Conservation (phyloP, 352 stramenopile species). For the Globisporangium splendens region DNA sequence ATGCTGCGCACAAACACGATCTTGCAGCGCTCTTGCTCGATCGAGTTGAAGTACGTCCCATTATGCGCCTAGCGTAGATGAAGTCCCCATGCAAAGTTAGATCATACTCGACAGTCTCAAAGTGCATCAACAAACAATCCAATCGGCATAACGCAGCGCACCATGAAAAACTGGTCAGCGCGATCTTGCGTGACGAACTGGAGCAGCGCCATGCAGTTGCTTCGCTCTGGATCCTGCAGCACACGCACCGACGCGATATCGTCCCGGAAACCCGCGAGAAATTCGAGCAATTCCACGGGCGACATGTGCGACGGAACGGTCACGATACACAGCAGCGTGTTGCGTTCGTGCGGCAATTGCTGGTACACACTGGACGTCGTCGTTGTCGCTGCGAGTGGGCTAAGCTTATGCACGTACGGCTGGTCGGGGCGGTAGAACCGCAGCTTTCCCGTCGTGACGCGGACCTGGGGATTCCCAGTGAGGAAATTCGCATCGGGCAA, state of each 20-base stretch:
- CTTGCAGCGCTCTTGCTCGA: conserved; percentile 87
- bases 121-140: background rate
- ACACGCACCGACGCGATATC: conserved; percentile 79
- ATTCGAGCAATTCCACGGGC: conserved; percentile 81
- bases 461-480: conserved; percentile 76
- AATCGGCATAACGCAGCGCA: conserved; percentile 8
- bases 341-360: conserved; percentile 63
- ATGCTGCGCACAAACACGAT: conserved; percentile 90
- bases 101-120: too few species aligned
- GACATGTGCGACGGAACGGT: conserved; percentile 85
- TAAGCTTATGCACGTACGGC: conserved; percentile 27
- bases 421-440: conserved; percentile 80
- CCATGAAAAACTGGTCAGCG: conserved; percentile 79
- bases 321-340: conserved; percentile 76
- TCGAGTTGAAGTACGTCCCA: conserved; percentile 90
- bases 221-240: conserved; percentile 74
- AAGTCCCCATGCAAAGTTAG: background rate
- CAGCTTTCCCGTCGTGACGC: conserved; percentile 69
- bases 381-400: conserved; percentile 9
- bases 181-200: conserved; percentile 77
- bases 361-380: conserved; percentile 14
- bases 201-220: conserved; percentile 85
- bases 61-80: conserved; percentile 63
- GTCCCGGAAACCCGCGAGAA: conserved; percentile 66
- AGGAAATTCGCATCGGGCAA: conserved; percentile 49